These are phyloP conservation scores for Pichia sp. DNA, from an alignment of 1,139 yeast genomes.

Conservation along the genomic window DNA sequence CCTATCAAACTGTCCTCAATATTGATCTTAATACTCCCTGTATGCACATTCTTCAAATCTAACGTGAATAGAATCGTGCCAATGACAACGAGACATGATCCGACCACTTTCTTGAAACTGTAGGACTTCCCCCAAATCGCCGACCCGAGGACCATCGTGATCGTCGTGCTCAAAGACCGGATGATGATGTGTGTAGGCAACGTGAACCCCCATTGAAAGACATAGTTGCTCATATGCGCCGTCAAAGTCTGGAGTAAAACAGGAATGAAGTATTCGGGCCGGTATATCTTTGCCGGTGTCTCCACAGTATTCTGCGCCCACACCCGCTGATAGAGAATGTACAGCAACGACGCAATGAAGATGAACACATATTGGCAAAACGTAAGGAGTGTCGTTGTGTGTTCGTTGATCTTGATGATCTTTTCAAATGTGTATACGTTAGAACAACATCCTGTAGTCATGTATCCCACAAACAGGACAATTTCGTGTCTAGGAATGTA, in stretches of 20 bases:
- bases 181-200: constrained; percentile 69
- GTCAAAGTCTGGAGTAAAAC: constrained; percentile 11
- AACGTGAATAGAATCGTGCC: constrained; percentile 59
- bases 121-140: constrained; percentile 46
- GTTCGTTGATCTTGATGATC: constrained; percentile 39
- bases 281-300: constrained; percentile 2
- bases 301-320: too few species aligned
- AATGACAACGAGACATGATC: constrained; percentile 51
- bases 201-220: constrained; percentile 55
- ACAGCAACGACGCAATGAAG: constrained; percentile 32
- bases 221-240: constrained; percentile 50
- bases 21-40: neutral
- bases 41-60: neutral
- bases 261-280: constrained; percentile 8
- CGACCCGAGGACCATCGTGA: constrained; percentile 60
- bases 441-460: constrained; percentile 74
- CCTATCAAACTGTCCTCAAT: neutral
- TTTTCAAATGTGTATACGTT: constrained; percentile 65
- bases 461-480: constrained; percentile 33
- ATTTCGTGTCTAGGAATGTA: too few species aligned
- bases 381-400: constrained; percentile 53
- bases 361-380: constrained; percentile 60
- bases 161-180: constrained; percentile 62
- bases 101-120: constrained; percentile 41
- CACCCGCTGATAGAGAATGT: too few species aligned